A percentile compares a stretch with the other conserved stretches of the same genome.
Conservation (phyloP, 2,329 filamentous ascomycete genomes). For the Ophiosphaerella narmari region DNA sequence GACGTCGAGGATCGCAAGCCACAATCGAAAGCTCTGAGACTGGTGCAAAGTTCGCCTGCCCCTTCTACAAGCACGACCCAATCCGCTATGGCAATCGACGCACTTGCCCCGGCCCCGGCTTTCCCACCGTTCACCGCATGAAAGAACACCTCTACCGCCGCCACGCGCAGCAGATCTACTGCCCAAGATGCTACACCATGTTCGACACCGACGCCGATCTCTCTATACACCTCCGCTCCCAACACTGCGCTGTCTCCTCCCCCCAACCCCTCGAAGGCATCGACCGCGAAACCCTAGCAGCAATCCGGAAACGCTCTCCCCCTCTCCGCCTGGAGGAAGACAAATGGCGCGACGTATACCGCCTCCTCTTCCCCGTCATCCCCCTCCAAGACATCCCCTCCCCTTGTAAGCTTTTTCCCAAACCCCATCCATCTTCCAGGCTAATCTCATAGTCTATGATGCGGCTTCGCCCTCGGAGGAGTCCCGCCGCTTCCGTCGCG, state of each 20-base stretch:
- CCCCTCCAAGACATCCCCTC: conserved; percentile 35
- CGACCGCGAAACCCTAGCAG: conserved; percentile 43
- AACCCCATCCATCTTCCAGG: too few species aligned
- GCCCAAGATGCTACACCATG: conserved; percentile 44
- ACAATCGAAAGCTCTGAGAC: conserved; percentile 31
- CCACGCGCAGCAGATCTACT: conserved; percentile 46
- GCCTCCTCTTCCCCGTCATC: conserved; percentile 44
- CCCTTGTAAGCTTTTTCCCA: conserved; percentile 36
- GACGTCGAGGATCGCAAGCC: conserved; percentile 28
- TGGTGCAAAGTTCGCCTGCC: conserved; percentile 44
- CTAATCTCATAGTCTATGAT: conserved; percentile 40
- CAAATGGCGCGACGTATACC: conserved; percentile 48
- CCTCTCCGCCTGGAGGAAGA: conserved; percentile 38
- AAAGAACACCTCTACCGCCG: conserved; percentile 51
- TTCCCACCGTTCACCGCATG: conserved; percentile 48
- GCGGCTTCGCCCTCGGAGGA: conserved; percentile 30
- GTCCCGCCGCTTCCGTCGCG: conserved; percentile 37
- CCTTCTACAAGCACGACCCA: conserved; percentile 49
- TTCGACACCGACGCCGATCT: conserved; percentile 43
- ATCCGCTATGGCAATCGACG: conserved; percentile 42
- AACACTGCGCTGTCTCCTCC: conserved; percentile 25
- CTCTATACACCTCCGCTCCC: conserved; percentile 37
- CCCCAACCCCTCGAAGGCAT: conserved; percentile 44
- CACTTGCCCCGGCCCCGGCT: conserved; percentile 46
- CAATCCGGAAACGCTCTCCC: conserved; percentile 43